Evolutionary conservation across 2,329 filamentous ascomycete species (phyloP), one percentile per base, ranked within the genome.

Genomic region (Aspergillus jensenii): DNA sequence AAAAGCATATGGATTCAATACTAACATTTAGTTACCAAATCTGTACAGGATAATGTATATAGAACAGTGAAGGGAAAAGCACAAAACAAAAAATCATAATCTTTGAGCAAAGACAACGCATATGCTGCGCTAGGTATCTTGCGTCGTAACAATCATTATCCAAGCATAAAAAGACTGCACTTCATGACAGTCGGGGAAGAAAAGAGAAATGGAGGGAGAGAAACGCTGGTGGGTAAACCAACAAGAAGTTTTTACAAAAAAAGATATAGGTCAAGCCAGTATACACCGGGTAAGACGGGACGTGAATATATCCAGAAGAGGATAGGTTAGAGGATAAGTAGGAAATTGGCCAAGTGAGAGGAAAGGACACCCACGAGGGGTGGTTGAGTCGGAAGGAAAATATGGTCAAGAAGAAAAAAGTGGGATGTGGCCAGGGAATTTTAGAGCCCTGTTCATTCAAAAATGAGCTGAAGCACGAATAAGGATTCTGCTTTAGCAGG

Each of bases 61-160:
- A 50, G 51, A 35, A 48, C 25, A 55, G 23, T 37, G 23, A 45
- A 37, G 43, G 37, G 11, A 56, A 59, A 61, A 27, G 31, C 58
- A 61, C 54, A 62, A 45, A 43, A 37, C 43, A 55, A 33, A 41
- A 33, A 46, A 54, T 44, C 49, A 58, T 53, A 56, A 52, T 46
- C 37, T 27, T 39, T 25, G 57, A 55, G 33, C 45, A 54, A 58
- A 55, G 45, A 58, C 35, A 45, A 47, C 47, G 40, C 40, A 52
- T 41, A 51, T 47, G 17, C 35, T 21, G 40, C 50, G 52, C 53
- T 58, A 55, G 46, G 43, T 56, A 62, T 58, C 55, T 59, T 59
- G 56, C 60, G 57, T 65, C 62, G 43, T 65, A 47, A 57, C 52
- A 56, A 55, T 65, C 62, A 62, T 65, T 60, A 64, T 58, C 50